phyloP scores from a whole-genome alignment of 352 stramenopile genomes.

The Globisporangium heterothallicum region DNA sequence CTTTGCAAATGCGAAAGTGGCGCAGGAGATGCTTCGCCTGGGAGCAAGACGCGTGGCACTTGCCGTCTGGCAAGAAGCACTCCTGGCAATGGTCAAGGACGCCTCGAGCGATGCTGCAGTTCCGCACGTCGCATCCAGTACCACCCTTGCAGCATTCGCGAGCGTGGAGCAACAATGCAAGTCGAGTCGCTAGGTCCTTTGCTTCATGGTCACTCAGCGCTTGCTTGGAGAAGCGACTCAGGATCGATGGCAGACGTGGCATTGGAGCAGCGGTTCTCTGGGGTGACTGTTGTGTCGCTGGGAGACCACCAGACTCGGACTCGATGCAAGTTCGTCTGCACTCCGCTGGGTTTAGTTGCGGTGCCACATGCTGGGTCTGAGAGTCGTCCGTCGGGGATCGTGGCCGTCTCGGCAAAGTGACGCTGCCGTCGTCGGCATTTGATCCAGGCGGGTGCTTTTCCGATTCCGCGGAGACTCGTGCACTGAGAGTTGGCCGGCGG shows the following conservation, averaged over 20 bases:
- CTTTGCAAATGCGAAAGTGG: constrained; percentile 38
- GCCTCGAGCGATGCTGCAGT: constrained; percentile 41
- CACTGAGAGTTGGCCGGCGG: not conserved
- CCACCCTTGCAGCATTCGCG: constrained; percentile 33
- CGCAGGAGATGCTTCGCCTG: constrained; percentile 44
- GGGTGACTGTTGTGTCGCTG: not conserved
- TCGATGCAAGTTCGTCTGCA: not conserved
- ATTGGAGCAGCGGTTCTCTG: not conserved
- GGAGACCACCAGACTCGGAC: not conserved
- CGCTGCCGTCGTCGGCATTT: not conserved
- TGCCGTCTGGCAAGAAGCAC: constrained; percentile 30
- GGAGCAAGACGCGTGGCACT: constrained; percentile 38
- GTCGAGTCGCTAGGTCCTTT: constrained; percentile 30
- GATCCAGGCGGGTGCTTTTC: not conserved
- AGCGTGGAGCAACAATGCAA: constrained; percentile 40
- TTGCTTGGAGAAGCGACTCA: constrained; percentile 3
- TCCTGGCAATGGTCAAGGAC: constrained; percentile 53
- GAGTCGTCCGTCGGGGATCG: not conserved
- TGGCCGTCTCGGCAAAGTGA: not conserved
- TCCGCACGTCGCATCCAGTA: constrained; percentile 21
- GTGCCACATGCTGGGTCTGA: not conserved
- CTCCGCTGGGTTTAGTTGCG: constrained; percentile 1
- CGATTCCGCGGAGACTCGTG: not conserved
- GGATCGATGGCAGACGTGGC: constrained; percentile 12
- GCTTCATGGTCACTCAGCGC: constrained; percentile 6